A percentile compares a stretch with the other conserved stretches of the same genome.
Conservation (phyloP, 2,329 filamentous ascomycete species). For the Xylaria sp. region DNA sequence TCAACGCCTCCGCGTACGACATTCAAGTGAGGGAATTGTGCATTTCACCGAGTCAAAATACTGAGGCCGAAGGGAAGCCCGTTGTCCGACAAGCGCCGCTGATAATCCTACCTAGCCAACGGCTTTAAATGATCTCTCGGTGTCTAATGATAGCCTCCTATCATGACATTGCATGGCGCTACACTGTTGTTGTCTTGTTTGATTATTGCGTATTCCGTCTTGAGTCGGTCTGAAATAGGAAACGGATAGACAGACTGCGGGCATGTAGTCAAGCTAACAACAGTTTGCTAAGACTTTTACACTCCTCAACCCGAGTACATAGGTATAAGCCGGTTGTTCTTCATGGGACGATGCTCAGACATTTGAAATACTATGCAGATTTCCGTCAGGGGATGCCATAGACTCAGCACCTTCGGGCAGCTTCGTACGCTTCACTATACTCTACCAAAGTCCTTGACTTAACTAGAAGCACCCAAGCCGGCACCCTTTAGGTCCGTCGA, state of each 20-base stretch:
- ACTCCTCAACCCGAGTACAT: neutral
- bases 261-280: no score
- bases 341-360: neutral
- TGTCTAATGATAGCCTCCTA: neutral
- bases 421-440: slow-evolving; percentile 3
- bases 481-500: slow-evolving; percentile 1
- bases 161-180: neutral
- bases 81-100: neutral
- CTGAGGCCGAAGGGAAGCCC: neutral
- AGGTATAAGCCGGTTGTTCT: neutral
- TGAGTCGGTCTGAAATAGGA: no score
- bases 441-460: neutral
- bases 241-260: neutral
- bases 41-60: neutral
- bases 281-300: neutral
- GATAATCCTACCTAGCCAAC: neutral
- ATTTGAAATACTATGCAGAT: neutral
- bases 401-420: neutral
- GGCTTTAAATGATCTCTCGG: neutral
- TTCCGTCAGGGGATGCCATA: neutral
- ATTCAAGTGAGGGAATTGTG: neutral
- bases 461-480: slow-evolving; percentile 4
- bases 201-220: no score
- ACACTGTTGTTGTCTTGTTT: neutral
- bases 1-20: neutral